A percentile compares a stretch with the other conserved stretches of the same genome.
These are phyloP conservation scores for Osmozyma mogii DNA, from an alignment of 805 yeast genomes.

Conservation along the genomic window DNA sequence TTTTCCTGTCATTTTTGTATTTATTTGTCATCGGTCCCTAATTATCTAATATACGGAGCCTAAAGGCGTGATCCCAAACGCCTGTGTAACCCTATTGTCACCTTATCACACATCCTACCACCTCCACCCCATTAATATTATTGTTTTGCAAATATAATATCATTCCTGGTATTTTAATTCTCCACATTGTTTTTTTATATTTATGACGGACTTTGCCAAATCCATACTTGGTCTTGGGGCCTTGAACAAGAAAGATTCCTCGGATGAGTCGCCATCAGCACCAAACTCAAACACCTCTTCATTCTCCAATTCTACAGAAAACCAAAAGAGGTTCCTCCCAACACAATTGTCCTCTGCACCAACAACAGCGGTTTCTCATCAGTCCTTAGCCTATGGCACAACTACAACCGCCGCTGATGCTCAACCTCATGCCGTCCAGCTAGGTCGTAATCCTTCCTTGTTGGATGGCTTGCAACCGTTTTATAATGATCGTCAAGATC, in stretches of 20 bases:
- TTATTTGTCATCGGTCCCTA: no score
- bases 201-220: slow-evolving; percentile 40
- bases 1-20: no score
- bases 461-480: slow-evolving; percentile 13
- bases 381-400: slow-evolving; percentile 62
- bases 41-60: no score
- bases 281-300: slow-evolving; percentile 2
- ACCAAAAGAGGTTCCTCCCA: slow-evolving; percentile 22
- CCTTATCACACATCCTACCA: no score
- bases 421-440: slow-evolving; percentile 7
- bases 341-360: slow-evolving; percentile 42
- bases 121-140: no score
- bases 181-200: no score
- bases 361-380: slow-evolving; percentile 60
- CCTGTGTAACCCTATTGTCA: no score
- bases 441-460: slow-evolving; percentile 5
- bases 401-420: slow-evolving; percentile 22
- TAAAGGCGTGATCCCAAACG: no score
- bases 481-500: slow-evolving; percentile 10
- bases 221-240: slow-evolving; percentile 35
- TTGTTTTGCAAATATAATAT: no score
- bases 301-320: slow-evolving; percentile 2
- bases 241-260: slow-evolving; percentile 22
- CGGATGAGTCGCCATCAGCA: slow-evolving; percentile 4
- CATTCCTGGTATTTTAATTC: no score